Evolutionary conservation across 176 grass and related monocot species (phyloP).

Genomic region (Carex pumila): DNA sequence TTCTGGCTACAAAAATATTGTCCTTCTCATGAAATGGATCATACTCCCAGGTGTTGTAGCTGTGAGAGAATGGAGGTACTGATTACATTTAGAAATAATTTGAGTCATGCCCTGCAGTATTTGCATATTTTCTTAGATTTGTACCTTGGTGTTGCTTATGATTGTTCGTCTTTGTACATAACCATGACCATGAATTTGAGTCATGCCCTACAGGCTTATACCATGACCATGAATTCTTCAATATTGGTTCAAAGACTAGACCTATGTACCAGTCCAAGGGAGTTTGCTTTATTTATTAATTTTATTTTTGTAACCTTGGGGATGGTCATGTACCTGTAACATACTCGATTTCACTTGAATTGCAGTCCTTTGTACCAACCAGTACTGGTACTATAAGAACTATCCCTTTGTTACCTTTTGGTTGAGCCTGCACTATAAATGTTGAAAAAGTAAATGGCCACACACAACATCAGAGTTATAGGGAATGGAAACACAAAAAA

Average conservation of each 20-base stretch:
- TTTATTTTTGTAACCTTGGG: not conserved
- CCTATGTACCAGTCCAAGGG: not conserved
- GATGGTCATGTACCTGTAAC: not conserved
- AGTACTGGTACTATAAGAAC: not conserved
- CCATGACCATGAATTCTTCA: not conserved
- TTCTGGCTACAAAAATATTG: conserved; percentile 99
- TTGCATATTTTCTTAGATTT: not conserved
- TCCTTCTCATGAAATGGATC: conserved; percentile 87
- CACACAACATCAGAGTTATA: not conserved
- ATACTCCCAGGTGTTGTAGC: conserved; percentile 91
- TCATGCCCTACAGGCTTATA: no score
- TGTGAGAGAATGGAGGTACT: conserved; percentile 97
- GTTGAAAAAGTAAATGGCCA: not conserved
- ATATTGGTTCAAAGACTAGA: not conserved
- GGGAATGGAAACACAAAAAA: not conserved
- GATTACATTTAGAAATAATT: not conserved
- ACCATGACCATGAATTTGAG: not conserved
- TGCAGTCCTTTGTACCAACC: not conserved
- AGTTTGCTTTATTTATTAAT: not conserved
- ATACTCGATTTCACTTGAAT: not conserved
- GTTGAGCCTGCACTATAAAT: not conserved
- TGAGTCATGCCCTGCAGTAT: not conserved
- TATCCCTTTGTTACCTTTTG: not conserved
- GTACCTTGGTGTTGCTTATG: not conserved
- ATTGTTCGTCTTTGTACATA: not conserved